Evolutionary conservation across 2,329 filamentous ascomycete species (phyloP), one percentile per base, ranked within the genome.

Genomic region (Verticillium nubilum): DNA sequence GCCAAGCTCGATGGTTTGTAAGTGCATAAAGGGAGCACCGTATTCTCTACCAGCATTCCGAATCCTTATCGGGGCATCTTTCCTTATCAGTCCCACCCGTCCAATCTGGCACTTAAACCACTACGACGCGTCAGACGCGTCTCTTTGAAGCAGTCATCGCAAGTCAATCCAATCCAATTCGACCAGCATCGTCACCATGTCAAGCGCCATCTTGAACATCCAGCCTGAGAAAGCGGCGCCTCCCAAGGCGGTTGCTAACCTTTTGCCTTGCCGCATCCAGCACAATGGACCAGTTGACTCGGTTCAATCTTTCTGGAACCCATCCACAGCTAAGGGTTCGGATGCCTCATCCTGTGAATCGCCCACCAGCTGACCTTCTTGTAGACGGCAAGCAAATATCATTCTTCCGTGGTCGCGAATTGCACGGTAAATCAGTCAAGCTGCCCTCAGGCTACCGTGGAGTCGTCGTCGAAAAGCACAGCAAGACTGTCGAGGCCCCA

Each of bases 201-300:
- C 74, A 6, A 73, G 74, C 59, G 71, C 75, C 37, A 79, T 81
- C 17, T 72, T 82, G 27, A 67, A 68, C 3, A 68, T 82, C 29
- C 68, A 71, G 26, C 58, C 64, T n/a, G 62, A 67, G 5, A 59
- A 64, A 26, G 58, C 66, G 2, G 58, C 60, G 5, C 59, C 60
- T 2, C 52, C 59, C 23, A 79, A 79, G 61, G 78, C 78, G 58
- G 84, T 79, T 0, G 84, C 88, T 4, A 88, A 97, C 68, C 76
- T 97, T 23, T 80, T 97, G 15, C 92, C 93, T 3, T 95, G 91
- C 67, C 84, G 86, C 58, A 85, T 97, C 68, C 83, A 93, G 67
- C 88, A 96, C 72, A 85, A 90, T 66, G 93, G 93, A 1, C 80
- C 86, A 1, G 78, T 94, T 58, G 82, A 86, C 56, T 78, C 85